Conservation (phyloP, 106 monocot genomes). For the Dioscorea zingiberensis region DNA sequence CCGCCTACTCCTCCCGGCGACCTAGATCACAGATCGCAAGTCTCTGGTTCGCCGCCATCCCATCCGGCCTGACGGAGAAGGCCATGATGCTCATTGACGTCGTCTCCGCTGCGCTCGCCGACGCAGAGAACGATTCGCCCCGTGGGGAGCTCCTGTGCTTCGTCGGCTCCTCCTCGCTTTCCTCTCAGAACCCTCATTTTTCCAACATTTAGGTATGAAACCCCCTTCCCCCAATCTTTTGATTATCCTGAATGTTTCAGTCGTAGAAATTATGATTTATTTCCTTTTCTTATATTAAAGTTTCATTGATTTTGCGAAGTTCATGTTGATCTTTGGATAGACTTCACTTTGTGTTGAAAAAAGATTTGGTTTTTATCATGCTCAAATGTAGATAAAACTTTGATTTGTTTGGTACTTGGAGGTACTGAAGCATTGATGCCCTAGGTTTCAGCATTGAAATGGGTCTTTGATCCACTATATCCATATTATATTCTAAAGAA, state of each 20-base stretch:
- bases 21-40: slow-evolving; percentile 1
- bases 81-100: slow-evolving; percentile 2
- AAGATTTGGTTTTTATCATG: no score
- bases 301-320: not conserved
- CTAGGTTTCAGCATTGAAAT: no score
- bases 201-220: not conserved
- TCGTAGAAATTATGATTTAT: not conserved
- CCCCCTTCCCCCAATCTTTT: not conserved
- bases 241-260: not conserved
- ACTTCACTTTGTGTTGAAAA: no score
- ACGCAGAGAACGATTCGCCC: not conserved
- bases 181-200: not conserved
- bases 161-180: not conserved
- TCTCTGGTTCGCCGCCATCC: not conserved
- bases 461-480: no score
- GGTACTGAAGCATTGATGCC: no score
- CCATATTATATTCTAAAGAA: no score
- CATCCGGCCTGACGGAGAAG: slow-evolving; percentile 3
- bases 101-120: not conserved
- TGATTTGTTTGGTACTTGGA: no score
- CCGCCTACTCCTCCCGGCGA: not conserved
- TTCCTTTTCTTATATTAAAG: not conserved
- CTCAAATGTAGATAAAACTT: no score
- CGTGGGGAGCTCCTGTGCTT: slow-evolving; percentile 3
- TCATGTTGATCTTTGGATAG: no score